Evolutionary conservation across 1,284 basidiomycete species (phyloP).

Genomic region (Trichosporon sp.): DNA sequence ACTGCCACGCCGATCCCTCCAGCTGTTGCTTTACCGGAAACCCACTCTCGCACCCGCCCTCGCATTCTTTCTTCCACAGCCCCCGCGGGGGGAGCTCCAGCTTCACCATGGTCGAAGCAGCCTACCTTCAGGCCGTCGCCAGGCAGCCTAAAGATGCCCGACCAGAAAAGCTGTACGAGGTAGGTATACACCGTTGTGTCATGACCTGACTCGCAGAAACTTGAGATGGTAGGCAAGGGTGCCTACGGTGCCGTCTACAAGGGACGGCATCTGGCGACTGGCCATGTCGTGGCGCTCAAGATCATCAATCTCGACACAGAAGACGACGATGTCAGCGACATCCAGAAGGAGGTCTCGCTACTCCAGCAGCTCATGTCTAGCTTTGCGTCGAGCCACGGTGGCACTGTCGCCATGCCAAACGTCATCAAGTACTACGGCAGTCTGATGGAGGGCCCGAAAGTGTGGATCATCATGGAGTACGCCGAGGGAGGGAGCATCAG

Average conservation of each 20-base stretch:
- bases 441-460: conserved; percentile 85
- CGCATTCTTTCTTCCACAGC: not conserved
- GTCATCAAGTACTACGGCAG: conserved; percentile 96
- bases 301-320: conserved; percentile 97
- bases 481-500: conserved; percentile 93
- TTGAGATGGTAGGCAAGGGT: conserved; percentile 84
- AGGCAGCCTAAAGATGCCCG: conserved; percentile 42
- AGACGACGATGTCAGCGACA: conserved; percentile 94
- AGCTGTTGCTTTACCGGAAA: not conserved
- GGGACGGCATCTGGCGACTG: conserved; percentile 75
- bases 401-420: conserved; percentile 54
- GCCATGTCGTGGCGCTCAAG: conserved; percentile 88
- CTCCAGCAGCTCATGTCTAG: conserved; percentile 68
- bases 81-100: conserved; percentile 15
- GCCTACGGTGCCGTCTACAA: conserved; percentile 95
- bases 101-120: conserved; percentile 27
- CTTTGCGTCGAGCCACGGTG: conserved; percentile 45
- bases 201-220: conserved; percentile 51
- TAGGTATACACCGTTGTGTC: conserved; percentile 8
- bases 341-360: conserved; percentile 92
- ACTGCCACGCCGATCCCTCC: not conserved
- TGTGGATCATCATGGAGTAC: conserved; percentile 99
- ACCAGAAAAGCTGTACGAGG: conserved; percentile 43
- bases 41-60: not conserved
- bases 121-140: conserved; percentile 37